Percentiles rank a stretch among this genome's conserved stretches.
Evolutionary conservation across 768 basidiomycete genomes (phyloP).

Genomic region (Suillus fuscotomentosus): DNA sequence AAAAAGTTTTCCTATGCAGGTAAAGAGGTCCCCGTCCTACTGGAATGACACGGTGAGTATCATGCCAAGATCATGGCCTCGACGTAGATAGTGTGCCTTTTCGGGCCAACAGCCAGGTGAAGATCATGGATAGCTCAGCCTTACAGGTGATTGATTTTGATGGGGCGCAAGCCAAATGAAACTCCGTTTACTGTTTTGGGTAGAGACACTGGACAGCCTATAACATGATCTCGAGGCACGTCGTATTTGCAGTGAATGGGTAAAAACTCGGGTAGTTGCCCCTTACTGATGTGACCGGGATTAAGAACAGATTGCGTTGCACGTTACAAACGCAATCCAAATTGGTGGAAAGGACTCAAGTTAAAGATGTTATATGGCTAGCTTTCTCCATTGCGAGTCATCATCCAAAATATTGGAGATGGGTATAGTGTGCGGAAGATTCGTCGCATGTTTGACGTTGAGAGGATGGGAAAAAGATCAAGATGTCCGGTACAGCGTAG

Average conservation of each 20-base stretch:
- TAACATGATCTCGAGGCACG: too few relatives aligned
- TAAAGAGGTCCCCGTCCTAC: not conserved
- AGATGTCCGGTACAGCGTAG: too few relatives aligned
- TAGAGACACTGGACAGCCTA: not conserved
- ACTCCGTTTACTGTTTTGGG: not conserved
- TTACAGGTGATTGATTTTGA: not conserved
- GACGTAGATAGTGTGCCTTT: not conserved
- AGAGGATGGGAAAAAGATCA: constrained; percentile 36
- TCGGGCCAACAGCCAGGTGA: not conserved
- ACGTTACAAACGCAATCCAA: not conserved
- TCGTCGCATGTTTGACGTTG: constrained; percentile 37
- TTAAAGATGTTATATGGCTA: not conserved
- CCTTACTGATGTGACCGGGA: not conserved
- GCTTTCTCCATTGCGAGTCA: not conserved
- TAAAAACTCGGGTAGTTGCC: not conserved
- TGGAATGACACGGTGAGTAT: not conserved
- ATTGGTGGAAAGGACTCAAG: not conserved
- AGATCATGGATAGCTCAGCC: not conserved
- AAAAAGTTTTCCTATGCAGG: not conserved
- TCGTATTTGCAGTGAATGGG: not conserved
- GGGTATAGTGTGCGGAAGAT: constrained; percentile 25
- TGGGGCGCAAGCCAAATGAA: not conserved
- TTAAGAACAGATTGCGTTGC: not conserved
- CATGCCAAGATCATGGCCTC: not conserved
- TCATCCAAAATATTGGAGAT: constrained; percentile 19